A percentile compares a stretch with the other conserved stretches of the same genome.
phyloP scores from a whole-genome alignment of 345 rosid genomes.

The Citrus australasica region DNA sequence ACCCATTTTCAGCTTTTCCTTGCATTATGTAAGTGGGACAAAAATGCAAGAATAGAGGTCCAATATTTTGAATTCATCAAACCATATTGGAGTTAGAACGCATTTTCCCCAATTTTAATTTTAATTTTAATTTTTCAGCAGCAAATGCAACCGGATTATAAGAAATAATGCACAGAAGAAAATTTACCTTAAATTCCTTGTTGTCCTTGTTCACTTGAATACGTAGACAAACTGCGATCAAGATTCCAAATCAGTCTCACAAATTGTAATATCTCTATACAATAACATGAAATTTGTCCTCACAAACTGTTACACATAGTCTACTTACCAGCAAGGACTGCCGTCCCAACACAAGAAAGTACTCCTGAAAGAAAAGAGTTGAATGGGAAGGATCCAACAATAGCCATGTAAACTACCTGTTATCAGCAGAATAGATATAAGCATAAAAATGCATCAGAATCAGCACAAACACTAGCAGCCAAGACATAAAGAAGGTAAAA shows the following conservation, averaged over 20 bases:
- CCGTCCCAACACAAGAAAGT: slow-evolving; percentile 93
- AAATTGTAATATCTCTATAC: neutral
- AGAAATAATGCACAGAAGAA: neutral
- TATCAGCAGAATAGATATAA: slow-evolving; percentile 16
- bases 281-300: neutral
- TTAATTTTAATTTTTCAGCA: neutral
- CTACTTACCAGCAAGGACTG: slow-evolving; percentile 92
- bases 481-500: neutral
- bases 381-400: slow-evolving; percentile 97
- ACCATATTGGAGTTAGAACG: neutral
- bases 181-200: slow-evolving; percentile 85
- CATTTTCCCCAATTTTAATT: neutral
- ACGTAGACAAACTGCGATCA: slow-evolving; percentile 82
- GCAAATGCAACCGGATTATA: neutral
- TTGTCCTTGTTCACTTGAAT: slow-evolving; percentile 99
- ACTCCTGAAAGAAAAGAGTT: slow-evolving; percentile 99
- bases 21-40: neutral
- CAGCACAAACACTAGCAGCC: neutral
- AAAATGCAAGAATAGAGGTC: neutral
- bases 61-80: neutral
- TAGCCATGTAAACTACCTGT: slow-evolving; percentile 90
- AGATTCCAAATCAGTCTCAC: slow-evolving; percentile 5
- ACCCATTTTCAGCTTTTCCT: neutral
- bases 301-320: neutral
- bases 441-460: neutral